A percentile compares a stretch with the other conserved stretches of the same genome.
Conservation (phyloP, 129 eudicot species). For the Chrysanthemum seticuspe region DNA sequence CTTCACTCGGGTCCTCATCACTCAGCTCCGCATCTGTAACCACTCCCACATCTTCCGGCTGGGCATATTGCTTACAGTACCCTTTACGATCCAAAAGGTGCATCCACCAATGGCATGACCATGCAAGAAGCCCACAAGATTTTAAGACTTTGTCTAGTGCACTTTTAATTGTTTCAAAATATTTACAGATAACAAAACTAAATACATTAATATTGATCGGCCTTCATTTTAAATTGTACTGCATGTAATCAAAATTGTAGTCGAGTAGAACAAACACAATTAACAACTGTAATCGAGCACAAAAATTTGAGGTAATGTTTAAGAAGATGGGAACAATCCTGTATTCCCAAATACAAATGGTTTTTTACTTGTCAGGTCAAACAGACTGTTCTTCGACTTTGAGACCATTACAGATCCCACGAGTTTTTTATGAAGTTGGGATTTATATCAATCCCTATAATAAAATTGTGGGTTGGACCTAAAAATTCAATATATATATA, state of each 20-base stretch:
- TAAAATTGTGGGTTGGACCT: background rate
- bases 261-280: background rate
- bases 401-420: background rate
- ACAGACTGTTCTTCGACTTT: background rate
- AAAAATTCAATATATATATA: background rate
- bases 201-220: background rate
- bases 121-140: background rate
- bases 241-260: too few relatives aligned
- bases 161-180: background rate
- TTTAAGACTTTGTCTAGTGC: background rate
- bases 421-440: background rate
- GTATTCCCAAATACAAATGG: background rate
- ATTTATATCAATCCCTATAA: background rate
- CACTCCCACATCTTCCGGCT: constrained; percentile 60
- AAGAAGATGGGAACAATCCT: background rate
- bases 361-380: background rate
- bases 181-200: background rate
- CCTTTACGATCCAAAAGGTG: constrained; percentile 37
- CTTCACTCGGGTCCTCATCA: constrained; percentile 63
- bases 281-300: background rate
- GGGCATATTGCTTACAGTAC: constrained; percentile 62
- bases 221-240: too few relatives aligned
- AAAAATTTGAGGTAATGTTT: background rate
- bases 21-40: constrained; percentile 51
- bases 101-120: background rate